Base-by-base conservation (phyloP, 495 filamentous ascomycete genomes). In the Penicillium daleae region DNA sequence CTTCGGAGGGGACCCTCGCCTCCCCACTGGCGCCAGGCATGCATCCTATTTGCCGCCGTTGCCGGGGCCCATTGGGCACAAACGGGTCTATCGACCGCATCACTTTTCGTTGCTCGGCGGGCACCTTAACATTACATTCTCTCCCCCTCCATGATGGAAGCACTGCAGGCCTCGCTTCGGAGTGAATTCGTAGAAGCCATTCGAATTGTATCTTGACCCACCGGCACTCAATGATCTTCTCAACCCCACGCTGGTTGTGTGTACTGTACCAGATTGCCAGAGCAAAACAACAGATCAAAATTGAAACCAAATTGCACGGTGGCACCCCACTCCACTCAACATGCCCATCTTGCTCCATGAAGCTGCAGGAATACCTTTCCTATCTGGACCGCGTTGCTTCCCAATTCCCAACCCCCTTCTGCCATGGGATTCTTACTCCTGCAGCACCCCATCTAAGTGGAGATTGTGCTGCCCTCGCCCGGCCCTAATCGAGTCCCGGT, bases 21-120 rank as follows among this genome's bases (percentile, higher is more conserved):
- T 66, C 59, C 53, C 66, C 67, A 66, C 64, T 53, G n/a, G 35
- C 54, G 61, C 61, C 54, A 61, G 61, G 56, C 63, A 44, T 73
- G 72, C 68, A 71, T 69, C 68, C 61, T 35, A 65, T 74, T 72
- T 74, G 65, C 72, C 74, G 73, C 73, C 62, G 64, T 68, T 71
- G 61, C 65, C 74, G 73, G 66, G 65, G 63, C 61, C 61, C 67
- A 69, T 78, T 77, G 77, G 77, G 77, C 74, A 79, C 69, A 71
- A 73, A 79, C 64, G 60, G 62, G 57, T 48, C 21, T 33, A 24
- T 65, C 56, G 59, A 69, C 66, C 62, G 67, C 69, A 65, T 71
- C 63, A 64, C 60, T 65, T 62, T 52, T 52, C 37, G 37, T 60
- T 37, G 37, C 37, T 59, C 44, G 62, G 52, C 59, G 32, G 59